A percentile compares a stretch with the other conserved stretches of the same genome.
These are phyloP conservation scores for Silene latifolia DNA, from an alignment of 148 eudicot species.

Conservation along the genomic window DNA sequence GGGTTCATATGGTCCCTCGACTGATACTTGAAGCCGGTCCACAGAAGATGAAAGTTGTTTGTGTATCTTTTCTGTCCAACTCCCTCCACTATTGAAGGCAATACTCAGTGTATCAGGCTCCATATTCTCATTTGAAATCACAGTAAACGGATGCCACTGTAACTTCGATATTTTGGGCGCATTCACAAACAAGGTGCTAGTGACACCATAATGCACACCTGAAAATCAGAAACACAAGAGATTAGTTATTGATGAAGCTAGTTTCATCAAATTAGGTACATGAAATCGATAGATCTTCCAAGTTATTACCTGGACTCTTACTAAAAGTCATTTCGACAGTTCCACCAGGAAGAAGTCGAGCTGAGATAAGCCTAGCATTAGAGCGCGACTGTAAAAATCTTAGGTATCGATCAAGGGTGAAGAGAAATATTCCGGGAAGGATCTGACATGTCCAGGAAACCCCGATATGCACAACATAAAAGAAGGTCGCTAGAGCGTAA, in stretches of 20 bases:
- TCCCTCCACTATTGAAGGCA: constrained; percentile 42
- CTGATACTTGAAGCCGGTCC: constrained; percentile 41
- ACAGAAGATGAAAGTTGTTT: constrained; percentile 38
- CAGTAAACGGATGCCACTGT: constrained; percentile 86
- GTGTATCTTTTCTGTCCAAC: constrained; percentile 46
- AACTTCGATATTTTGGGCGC: constrained; percentile 65
- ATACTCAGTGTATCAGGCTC: constrained; percentile 61
- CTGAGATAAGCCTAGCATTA: constrained; percentile 35
- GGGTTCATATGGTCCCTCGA: constrained; percentile 59
- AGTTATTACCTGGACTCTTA: constrained; percentile 42
- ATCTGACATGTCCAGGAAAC: constrained; percentile 44
- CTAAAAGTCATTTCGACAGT: constrained; percentile 50
- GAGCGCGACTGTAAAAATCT: constrained; percentile 52
- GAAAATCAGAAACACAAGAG: constrained; percentile 3
- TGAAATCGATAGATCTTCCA: not conserved
- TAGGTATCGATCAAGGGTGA: constrained; percentile 51
- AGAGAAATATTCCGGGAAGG: constrained; percentile 57
- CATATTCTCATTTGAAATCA: constrained; percentile 49
- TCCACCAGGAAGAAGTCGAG: constrained; percentile 48
- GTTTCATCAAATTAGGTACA: not conserved
- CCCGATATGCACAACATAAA: constrained; percentile 50
- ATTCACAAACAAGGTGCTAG: constrained; percentile 63
- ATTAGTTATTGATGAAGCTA: not conserved
- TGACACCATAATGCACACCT: constrained; percentile 52
- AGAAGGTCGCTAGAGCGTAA: constrained; percentile 44